phyloP scores from a whole-genome alignment of 1,139 yeast species.

The Yamadazyma songkhlaensis region DNA sequence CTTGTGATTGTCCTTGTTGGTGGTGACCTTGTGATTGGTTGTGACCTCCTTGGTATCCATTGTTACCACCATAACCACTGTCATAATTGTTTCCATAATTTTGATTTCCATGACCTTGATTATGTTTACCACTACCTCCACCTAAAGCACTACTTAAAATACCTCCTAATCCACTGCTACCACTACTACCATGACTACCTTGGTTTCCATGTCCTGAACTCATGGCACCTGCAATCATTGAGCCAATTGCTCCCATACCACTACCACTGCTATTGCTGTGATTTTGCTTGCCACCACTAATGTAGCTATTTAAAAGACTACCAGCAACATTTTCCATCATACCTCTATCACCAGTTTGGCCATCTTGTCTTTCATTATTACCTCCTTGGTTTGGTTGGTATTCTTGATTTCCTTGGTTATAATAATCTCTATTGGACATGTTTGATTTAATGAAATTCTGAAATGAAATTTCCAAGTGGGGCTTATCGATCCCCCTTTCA shows the following conservation, averaged over 20 bases:
- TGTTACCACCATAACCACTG: slow-evolving; percentile 15
- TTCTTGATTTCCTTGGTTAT: slow-evolving; percentile 41
- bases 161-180: slow-evolving; percentile 12
- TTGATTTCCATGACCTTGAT: slow-evolving; percentile 15
- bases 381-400: slow-evolving; percentile 7
- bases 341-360: slow-evolving; percentile 48
- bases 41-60: slow-evolving; percentile 7
- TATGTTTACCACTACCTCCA: slow-evolving; percentile 12
- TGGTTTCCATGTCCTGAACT: slow-evolving; percentile 8
- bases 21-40: not conserved
- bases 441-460: not conserved
- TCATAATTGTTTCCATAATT: slow-evolving; percentile 13
- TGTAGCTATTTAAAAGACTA: slow-evolving; percentile 59
- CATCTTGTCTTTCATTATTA: slow-evolving; percentile 9
- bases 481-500: too few relatives aligned
- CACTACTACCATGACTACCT: slow-evolving; percentile 5
- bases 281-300: slow-evolving; percentile 39
- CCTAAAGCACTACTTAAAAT: slow-evolving; percentile 14
- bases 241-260: slow-evolving; percentile 48
- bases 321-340: slow-evolving; percentile 53
- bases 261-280: slow-evolving; percentile 38
- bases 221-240: slow-evolving; percentile 61
- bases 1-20: slow-evolving; percentile 3
- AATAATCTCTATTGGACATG: slow-evolving; percentile 66
- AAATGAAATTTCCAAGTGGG: not conserved